Base-by-base conservation (phyloP, 768 basidiomycete genomes). In the Asterophora lycoperdoides region DNA sequence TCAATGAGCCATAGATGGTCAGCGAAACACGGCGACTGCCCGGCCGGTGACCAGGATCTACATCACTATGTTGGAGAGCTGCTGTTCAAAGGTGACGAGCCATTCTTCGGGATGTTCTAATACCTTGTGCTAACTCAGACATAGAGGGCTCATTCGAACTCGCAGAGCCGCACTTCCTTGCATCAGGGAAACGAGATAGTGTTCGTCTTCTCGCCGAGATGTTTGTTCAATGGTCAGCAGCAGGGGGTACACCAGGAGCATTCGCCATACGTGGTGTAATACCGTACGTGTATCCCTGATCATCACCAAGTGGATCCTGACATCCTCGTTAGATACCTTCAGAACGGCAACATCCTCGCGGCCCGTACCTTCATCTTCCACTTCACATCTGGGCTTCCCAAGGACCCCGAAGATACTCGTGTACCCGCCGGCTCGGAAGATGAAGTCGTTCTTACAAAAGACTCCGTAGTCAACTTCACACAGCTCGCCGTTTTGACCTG, bases 61-160 rank as follows among this genome's bases (percentile, higher is more conserved):
- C 93, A 93, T 38, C 84, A 91, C 52, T 97, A 97, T 63, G 68
- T 96, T 40, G 96, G 93, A 4, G 87, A 94, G 63, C 69, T 96
- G 26, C 74, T 93, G 6, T 86, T 80, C 68, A 93, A 91, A 76
- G 91, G 92, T 84, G 17, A n/a, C 49, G 44, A 43, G 8, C 9
- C 44, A 11, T 20, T 11, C 30, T 47, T 15, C 10, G 7, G 41
- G 26, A 44, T n/a, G 11, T 40, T 17, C 5, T 36, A 8, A 39
- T 29, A 37, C 2, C 10, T 5, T 8, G 10, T 39, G 26, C 11
- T 48, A 18, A 42, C 15, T 34, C 14, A 8, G 33, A 32, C 49
- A 14, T 50, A 95, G 95, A 97, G 62, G 82, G 82, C 4, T 69
- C 73, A 19, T 93, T 84, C 61, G 82, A 81, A 32, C 63, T 66